phyloP scores from a whole-genome alignment of 768 basidiomycete species.

The Suillus bovinus region DNA sequence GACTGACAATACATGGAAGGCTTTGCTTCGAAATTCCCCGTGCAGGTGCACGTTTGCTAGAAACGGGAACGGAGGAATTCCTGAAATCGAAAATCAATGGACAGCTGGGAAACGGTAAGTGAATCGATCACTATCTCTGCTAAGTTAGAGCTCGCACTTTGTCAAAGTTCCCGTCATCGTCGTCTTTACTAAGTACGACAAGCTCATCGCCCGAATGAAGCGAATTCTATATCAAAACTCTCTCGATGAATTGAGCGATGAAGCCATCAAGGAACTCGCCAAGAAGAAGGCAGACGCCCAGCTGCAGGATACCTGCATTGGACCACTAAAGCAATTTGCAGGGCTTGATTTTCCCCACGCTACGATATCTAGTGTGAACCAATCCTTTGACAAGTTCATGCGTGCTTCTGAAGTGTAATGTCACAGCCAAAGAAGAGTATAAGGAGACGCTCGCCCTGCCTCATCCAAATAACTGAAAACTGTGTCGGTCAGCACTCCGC shows the following conservation, averaged over 20 bases:
- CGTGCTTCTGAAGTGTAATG: too few relatives aligned
- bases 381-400: not conserved
- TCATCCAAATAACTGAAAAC: constrained; percentile 1
- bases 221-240: constrained; percentile 34
- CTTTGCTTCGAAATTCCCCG: constrained; percentile 1
- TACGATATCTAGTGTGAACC: constrained; percentile 1
- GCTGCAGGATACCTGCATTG: not conserved
- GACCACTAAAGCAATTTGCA: not conserved
- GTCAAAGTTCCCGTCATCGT: not conserved
- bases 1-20: not conserved
- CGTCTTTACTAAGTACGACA: constrained; percentile 9
- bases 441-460: not conserved
- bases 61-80: not conserved
- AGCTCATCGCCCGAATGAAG: not conserved
- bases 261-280: constrained; percentile 2
- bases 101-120: constrained; percentile 5
- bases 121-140: not conserved
- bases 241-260: not conserved
- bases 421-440: not conserved
- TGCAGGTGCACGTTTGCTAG: not conserved
- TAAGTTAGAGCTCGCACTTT: too few relatives aligned
- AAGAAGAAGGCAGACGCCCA: not conserved
- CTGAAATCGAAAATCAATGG: not conserved
- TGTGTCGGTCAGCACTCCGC: not conserved
- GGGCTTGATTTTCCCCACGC: not conserved